Evolutionary conservation across 148 eudicot species (phyloP), one percentile per base, ranked within the genome.

Genomic region (Nyssa sinensis): DNA sequence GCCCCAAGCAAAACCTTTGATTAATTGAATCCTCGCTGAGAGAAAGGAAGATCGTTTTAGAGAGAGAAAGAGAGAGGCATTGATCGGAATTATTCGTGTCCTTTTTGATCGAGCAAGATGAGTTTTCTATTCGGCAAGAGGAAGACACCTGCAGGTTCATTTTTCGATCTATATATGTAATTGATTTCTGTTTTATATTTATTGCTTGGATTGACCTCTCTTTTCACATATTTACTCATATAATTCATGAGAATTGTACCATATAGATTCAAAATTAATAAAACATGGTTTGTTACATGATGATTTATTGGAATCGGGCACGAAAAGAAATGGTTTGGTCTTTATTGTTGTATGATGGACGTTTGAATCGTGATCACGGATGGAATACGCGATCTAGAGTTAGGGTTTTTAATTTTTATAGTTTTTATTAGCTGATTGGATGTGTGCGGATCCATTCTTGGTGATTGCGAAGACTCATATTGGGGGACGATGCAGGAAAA

Each of bases 71-170:
- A 28, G 37, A 25, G 28, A 29, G 75, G n/a, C 67, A 28, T 62
- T 58, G 17, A 51, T 59, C 25, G 75, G 66, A 60, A 21, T 73
- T 62, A 0, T 8, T 27, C 57, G 34, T 21, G 21, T 28, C 27
- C 30, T 41, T 6, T 59, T 72, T 53, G 59, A 66, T 66, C 58
- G 13, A 35, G 34, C 73, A 33, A 78, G 68, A 93, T 93, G 98
- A 93, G 97, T 87, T 93, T 91, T 73, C 76, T 93, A 62, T 93
- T 93, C 77, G 97, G 98, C 66, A 88, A 91, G 82, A 82, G 87
- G 49, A 93, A 93, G 72, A 89, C 96, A 41, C 98, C 98, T 27
- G 97, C 98, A 91, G 98, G 98, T 91, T 69, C 29, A 3, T 33
- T 5, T 64, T 73, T 49, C 35, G 75, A 72, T 61, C 75, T 62